Evolutionary conservation across 805 yeast species (phyloP).

Genomic region (Martiniozyma abietophila): DNA sequence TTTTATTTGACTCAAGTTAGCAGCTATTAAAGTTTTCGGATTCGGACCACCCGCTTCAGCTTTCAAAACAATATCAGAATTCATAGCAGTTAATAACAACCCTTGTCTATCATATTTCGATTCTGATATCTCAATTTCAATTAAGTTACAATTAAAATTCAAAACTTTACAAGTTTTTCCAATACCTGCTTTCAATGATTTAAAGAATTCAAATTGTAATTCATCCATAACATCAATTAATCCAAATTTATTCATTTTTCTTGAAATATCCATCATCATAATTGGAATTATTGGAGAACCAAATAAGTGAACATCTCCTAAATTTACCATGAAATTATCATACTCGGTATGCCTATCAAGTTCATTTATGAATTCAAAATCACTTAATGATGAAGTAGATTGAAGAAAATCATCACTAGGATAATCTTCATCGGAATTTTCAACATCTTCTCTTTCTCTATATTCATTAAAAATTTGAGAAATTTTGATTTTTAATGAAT

Average conservation of each 20-base stretch:
- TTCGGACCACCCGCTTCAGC: slow-evolving; percentile 30
- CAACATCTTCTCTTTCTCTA: no score
- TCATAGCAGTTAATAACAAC: slow-evolving; percentile 1
- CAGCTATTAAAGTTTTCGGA: slow-evolving; percentile 29
- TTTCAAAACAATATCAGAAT: not conserved
- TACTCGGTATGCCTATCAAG: slow-evolving; percentile 38
- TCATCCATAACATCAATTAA: slow-evolving; percentile 49
- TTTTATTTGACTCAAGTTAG: slow-evolving; percentile 2
- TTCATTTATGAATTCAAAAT: slow-evolving; percentile 7
- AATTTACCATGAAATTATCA: slow-evolving; percentile 44
- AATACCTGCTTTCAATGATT: slow-evolving; percentile 23
- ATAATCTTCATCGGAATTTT: slow-evolving; percentile 4
- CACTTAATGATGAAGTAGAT: slow-evolving; percentile 8
- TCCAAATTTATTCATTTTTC: slow-evolving; percentile 31
- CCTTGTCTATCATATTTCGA: slow-evolving; percentile 5
- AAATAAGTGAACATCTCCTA: slow-evolving; percentile 41
- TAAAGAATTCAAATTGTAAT: slow-evolving; percentile 52
- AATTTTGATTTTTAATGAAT: slow-evolving; percentile 12
- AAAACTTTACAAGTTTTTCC: slow-evolving; percentile 5
- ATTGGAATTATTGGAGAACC: slow-evolving; percentile 32
- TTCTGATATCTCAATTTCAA: slow-evolving; percentile 4
- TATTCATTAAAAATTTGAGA: no score
- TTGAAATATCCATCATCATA: slow-evolving; percentile 23
- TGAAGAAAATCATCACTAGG: slow-evolving; percentile 5
- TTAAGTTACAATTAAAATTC: slow-evolving; percentile 1